Conservation (phyloP, 1,284 basidiomycete species). For the Marasmius oreades region DNA sequence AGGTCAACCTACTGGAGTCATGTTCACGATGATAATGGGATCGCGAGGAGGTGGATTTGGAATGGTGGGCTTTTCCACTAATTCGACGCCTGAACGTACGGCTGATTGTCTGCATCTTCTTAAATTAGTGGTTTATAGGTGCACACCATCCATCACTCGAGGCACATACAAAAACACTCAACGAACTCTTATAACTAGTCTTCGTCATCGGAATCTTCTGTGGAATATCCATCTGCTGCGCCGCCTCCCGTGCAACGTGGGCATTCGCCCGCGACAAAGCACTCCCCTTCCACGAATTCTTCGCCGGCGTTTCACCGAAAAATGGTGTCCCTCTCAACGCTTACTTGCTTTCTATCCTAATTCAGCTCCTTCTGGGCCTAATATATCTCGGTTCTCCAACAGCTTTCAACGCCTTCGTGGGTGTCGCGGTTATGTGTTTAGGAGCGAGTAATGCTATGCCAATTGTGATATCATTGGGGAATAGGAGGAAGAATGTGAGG, state of each 20-base stretch:
- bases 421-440: conserved; percentile 53
- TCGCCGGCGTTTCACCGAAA: conserved; percentile 42
- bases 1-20: conserved; percentile 62
- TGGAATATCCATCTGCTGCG: conserved; percentile 58
- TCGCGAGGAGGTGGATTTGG: conserved; percentile 63
- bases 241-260: conserved; percentile 65
- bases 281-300: conserved; percentile 52
- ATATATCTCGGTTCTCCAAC: conserved; percentile 50
- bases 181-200: conserved; percentile 28
- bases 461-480: conserved; percentile 40
- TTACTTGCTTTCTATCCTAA: conserved; percentile 51
- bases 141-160: background rate
- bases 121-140: background rate
- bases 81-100: background rate
- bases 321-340: conserved; percentile 52
- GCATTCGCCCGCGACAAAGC: conserved; percentile 70
- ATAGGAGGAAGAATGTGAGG: conserved; percentile 33
- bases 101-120: background rate
- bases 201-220: conserved; percentile 56
- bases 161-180: background rate
- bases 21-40: conserved; percentile 64
- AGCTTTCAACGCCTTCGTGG: conserved; percentile 55
- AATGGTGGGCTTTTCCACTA: conserved; percentile 34
- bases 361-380: conserved; percentile 54
- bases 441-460: conserved; percentile 51